phyloP scores from a whole-genome alignment of 2,329 filamentous ascomycete species.

The Aspergillus neotritici region DNA sequence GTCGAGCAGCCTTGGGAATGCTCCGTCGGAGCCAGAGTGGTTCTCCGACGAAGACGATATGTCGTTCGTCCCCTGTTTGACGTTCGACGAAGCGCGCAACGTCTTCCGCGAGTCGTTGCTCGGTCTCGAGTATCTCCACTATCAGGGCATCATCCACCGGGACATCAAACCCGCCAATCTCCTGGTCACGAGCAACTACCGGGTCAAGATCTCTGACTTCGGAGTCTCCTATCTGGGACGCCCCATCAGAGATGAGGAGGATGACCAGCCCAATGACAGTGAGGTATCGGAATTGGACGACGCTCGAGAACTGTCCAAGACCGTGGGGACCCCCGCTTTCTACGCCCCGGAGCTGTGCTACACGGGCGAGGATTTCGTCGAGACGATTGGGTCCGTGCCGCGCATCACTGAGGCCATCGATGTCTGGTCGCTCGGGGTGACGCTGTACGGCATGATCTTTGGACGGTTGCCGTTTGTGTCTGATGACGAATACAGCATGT shows the following conservation, averaged over 20 bases:
- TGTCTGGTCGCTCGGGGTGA: conserved; percentile 94
- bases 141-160: conserved; percentile 75
- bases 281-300: conserved; percentile 86
- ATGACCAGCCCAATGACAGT: conserved; percentile 70
- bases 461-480: conserved; percentile 90
- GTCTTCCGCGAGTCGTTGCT: conserved; percentile 90
- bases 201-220: conserved; percentile 97
- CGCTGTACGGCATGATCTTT: conserved; percentile 90
- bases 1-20: conserved; percentile 54
- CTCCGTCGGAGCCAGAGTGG: conserved; percentile 42
- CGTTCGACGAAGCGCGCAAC: conserved; percentile 71
- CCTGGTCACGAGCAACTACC: conserved; percentile 74
- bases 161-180: conserved; percentile 89
- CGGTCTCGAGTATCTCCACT: conserved; percentile 88
- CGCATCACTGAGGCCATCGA: conserved; percentile 91
- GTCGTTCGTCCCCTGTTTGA: conserved; percentile 89
- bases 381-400: conserved; percentile 52
- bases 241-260: conserved; percentile 75
- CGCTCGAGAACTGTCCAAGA: conserved; percentile 94
- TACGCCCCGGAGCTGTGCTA: conserved; percentile 96
- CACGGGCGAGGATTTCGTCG: conserved; percentile 61
- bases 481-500: conserved; percentile 86
- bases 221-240: conserved; percentile 95
- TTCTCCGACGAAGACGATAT: conserved; percentile 67
- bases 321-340: conserved; percentile 93